Evolutionary conservation across 768 basidiomycete genomes (phyloP), one percentile per base, ranked within the genome.

Genomic region (Pulveroboletus ravenelii): DNA sequence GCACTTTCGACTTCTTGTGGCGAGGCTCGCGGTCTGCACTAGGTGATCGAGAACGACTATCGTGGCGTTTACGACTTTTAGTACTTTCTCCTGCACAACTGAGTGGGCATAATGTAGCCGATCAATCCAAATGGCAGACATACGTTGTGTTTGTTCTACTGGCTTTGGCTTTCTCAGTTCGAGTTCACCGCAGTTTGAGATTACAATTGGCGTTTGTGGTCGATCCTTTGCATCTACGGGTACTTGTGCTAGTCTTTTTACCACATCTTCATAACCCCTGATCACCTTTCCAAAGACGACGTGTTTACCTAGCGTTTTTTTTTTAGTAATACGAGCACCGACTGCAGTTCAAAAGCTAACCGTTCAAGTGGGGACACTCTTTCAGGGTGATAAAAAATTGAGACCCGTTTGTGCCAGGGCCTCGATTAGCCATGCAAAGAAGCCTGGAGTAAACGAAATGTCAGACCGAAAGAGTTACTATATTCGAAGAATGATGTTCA

Each of bases 351-450:
- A 45, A 38, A 45, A 0, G 55, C 70, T 69, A 69, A 74, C 90
- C 90, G 62, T 87, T 78, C 40, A 91, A 66, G 63, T 91, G 88
- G 4, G 84, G 80, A 53, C 87, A 82, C 14, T 79, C 76, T n/a
- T 78, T 75, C 10, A 94, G 75, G 18, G 92, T 91, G 54, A 93
- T 74, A 63, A 94, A 93, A 63, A 87, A 94, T 56, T 94, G 92
- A 1, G 85, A 88, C 34, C 85, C 83, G 56, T 93, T 94, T 32
- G 92, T 93, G 67, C 87, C 74, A 1, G 86, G 82, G 3, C 88
- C 88, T 55, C 79, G 79, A 66, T 95, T 95, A 10, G 92, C 92
- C 93, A 94, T 95, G 60, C 89, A 90, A 10, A 95, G 72, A 25
- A 94, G 70, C 12, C 82, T 84, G 57, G n/a, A 40, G 23, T 15